Conservation (phyloP, 2,329 filamentous ascomycete genomes). For the Talaromyces sp. region DNA sequence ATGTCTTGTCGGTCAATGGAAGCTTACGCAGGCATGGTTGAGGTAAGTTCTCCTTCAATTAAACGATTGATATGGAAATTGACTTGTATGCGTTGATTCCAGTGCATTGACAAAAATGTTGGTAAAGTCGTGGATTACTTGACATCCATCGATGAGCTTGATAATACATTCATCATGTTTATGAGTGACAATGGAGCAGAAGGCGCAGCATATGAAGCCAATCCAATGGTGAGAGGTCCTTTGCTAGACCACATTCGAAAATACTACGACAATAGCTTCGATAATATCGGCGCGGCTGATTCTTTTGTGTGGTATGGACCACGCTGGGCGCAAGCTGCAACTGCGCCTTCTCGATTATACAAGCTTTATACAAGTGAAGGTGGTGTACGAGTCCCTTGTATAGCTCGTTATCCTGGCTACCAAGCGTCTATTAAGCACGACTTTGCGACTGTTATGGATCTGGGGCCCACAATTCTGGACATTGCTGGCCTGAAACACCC, state of each 20-base stretch:
- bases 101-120: constrained; percentile 49
- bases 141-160: constrained; percentile 49
- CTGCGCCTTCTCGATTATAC: constrained; percentile 39
- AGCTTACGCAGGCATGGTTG: constrained; percentile 55
- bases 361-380: constrained; percentile 39
- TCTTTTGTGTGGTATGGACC: constrained; percentile 57
- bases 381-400: constrained; percentile 46
- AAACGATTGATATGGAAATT: no score
- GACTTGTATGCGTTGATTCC: no score
- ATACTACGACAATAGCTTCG: constrained; percentile 52
- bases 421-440: constrained; percentile 16
- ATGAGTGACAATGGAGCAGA: constrained; percentile 56
- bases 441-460: constrained; percentile 26
- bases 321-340: constrained; percentile 53
- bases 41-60: no score
- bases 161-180: constrained; percentile 55
- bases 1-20: constrained; percentile 54
- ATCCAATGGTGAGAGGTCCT: constrained; percentile 58
- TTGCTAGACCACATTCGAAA: constrained; percentile 57
- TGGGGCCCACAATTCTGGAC: no score
- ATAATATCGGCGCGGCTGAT: constrained; percentile 51
- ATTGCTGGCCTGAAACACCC: no score
- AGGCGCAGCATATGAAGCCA: constrained; percentile 59
- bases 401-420: constrained; percentile 47
- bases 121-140: constrained; percentile 52